Conservation (phyloP, 257 asterid species). For the Jasminum sambac region DNA sequence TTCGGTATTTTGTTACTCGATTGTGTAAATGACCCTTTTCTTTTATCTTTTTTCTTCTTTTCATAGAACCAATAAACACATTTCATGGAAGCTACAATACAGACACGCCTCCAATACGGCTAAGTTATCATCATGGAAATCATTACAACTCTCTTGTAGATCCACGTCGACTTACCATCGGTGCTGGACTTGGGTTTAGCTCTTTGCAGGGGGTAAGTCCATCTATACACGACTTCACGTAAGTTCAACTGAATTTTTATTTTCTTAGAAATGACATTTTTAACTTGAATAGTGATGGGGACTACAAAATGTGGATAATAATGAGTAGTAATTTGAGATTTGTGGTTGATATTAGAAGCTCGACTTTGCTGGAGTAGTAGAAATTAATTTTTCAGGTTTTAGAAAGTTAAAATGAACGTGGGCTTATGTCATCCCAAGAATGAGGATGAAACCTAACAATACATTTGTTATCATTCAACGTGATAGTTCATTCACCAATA, state of each 20-base stretch:
- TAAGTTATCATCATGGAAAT: constrained; percentile 94
- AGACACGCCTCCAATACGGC: constrained; percentile 82
- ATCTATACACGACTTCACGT: neutral
- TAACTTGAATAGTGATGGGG: too few relatives aligned
- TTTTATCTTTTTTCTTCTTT: constrained; percentile 9
- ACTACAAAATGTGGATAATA: too few relatives aligned
- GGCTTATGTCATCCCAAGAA: neutral
- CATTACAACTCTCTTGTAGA: constrained; percentile 97
- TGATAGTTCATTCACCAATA: constrained; percentile 1
- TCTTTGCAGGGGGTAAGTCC: constrained; percentile 82
- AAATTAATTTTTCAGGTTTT: too few relatives aligned
- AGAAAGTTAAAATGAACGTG: too few relatives aligned
- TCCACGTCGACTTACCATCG: constrained; percentile 78
- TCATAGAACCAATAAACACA: constrained; percentile 83
- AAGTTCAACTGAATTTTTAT: too few relatives aligned
- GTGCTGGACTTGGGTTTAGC: constrained; percentile 96
- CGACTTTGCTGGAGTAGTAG: too few relatives aligned
- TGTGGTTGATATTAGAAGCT: too few relatives aligned
- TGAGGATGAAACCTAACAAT: neutral
- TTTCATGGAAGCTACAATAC: constrained; percentile 94
- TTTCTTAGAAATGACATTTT: too few relatives aligned
- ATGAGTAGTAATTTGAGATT: too few relatives aligned
- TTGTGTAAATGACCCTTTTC: constrained; percentile 13
- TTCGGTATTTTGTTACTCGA: constrained; percentile 21
- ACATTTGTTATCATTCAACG: constrained; percentile 1